Evolutionary conservation across 305 asterid species (phyloP), one percentile per base, ranked within the genome.

Genomic region (Fraxinus sp.): DNA sequence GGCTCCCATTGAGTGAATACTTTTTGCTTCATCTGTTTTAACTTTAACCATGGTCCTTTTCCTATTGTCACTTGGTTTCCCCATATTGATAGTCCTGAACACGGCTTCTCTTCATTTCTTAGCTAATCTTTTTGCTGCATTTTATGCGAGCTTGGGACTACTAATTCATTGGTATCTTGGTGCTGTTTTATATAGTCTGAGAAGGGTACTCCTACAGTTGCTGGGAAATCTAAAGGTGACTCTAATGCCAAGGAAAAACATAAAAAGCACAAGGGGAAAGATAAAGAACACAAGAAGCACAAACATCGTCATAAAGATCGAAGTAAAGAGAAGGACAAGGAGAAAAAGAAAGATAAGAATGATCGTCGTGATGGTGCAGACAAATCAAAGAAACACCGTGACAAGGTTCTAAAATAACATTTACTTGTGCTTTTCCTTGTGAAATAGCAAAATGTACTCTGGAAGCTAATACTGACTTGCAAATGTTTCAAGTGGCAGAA

Each of bases 281-380:
- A 89, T 79, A 89, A 86, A 77, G 90, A 86, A 66, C 52, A 0
- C 79, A 86, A 85, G 89, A 89, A 89, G 86, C 89, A 86, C 83
- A 84, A 80, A 77, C 88, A 82, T 82, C 77, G 79, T 14, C 82
- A 72, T 57, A 72, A 64, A 33, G 77, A 62, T 76, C 88, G 74
- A 76, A 88, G 85, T 87, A 88, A 81, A 87, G 88, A 85, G 36
- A 82, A 76, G 70, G 87, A 86, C 77, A 89, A 87, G 84, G 91
- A 89, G 85, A 87, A 85, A 73, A 89, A 68, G 80, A 84, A 82
- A 79, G 88, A 84, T 5, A 86, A 85, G 81, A 62, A 37, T 16
- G 86, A 59, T 4, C 80, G 5, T 37, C 84, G 46, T 32, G 75
- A 64, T 32, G 78, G 78, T n/a, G 20, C 81, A 79, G 91, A 88